Percentiles rank a stretch among this genome's conserved stretches.
phyloP scores from a whole-genome alignment of 257 asterid genomes.

The Solanum peruvianum region DNA sequence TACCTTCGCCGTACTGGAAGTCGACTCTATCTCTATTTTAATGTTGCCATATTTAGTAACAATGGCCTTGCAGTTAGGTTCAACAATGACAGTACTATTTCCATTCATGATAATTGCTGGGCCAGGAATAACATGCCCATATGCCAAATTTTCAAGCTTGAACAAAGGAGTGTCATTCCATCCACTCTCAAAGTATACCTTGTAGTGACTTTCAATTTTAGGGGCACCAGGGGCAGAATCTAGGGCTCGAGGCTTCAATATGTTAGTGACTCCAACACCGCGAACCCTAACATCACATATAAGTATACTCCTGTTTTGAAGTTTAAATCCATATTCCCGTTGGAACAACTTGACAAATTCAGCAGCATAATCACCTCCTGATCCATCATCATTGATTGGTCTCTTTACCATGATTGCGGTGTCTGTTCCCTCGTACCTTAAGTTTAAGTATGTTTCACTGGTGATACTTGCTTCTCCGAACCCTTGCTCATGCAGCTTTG shows the following conservation, averaged over 20 bases:
- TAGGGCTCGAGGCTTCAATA: conserved; percentile 54
- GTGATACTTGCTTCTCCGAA: conserved; percentile 57
- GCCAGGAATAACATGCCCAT: conserved; percentile 52
- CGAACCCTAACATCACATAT: conserved; percentile 94
- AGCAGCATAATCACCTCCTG: conserved; percentile 64
- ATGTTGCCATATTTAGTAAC: conserved; percentile 76
- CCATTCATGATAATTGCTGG: conserved; percentile 95
- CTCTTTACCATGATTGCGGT: conserved; percentile 85
- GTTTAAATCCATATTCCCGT: conserved; percentile 88
- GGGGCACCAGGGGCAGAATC: conserved; percentile 33
- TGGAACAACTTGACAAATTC: conserved; percentile 71
- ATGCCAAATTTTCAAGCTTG: conserved; percentile 60
- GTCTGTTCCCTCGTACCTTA: conserved; percentile 94
- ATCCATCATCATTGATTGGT: conserved; percentile 36
- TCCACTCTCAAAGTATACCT: conserved; percentile 52
- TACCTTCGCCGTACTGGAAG: conserved; percentile 17
- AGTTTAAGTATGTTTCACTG: conserved; percentile 68
- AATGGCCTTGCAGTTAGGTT: conserved; percentile 64
- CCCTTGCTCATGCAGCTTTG: conserved; percentile 66
- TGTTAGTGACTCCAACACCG: conserved; percentile 79
- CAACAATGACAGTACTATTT: conserved; percentile 85
- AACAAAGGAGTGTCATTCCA: conserved; percentile 74
- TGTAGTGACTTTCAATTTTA: conserved; percentile 33
- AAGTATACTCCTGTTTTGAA: conserved; percentile 63
- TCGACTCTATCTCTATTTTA: conserved; percentile 52